phyloP scores from a whole-genome alignment of 2,329 filamentous ascomycete species.

The Bipolaris bicolor region DNA sequence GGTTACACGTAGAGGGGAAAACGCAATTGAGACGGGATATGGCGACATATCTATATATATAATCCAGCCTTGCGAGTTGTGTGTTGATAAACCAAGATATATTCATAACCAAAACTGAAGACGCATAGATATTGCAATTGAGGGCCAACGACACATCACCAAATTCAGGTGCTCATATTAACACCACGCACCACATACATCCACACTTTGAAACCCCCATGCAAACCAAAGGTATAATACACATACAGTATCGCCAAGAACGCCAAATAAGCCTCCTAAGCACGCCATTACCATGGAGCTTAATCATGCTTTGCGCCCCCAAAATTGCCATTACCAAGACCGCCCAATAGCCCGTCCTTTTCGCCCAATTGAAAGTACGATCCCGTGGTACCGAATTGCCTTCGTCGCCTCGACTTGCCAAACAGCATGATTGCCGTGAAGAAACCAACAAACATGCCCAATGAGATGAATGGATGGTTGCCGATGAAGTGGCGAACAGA shows the following conservation, averaged over 20 bases:
- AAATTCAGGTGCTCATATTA: not conserved
- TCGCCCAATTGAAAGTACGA: conserved; percentile 69
- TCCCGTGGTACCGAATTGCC: conserved; percentile 59
- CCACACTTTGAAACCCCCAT: not conserved
- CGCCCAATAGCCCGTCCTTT: conserved; percentile 69
- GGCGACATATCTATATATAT: not conserved
- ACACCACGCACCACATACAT: too few species aligned
- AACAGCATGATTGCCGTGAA: conserved; percentile 56
- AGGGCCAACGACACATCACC: not conserved
- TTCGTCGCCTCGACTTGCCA: conserved; percentile 42
- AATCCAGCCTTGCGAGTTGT: too few species aligned
- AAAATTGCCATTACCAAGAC: conserved; percentile 55
- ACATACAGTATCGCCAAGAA: not conserved
- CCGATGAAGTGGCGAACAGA: conserved; percentile 49
- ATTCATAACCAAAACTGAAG: too few species aligned
- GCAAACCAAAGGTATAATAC: conserved; percentile 20
- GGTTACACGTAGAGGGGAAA: not conserved
- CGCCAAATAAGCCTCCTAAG: not conserved
- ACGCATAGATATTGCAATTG: not conserved
- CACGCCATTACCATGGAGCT: not conserved
- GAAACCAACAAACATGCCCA: conserved; percentile 65
- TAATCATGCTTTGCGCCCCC: conserved; percentile 44
- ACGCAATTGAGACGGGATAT: not conserved
- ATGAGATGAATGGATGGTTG: conserved; percentile 54
- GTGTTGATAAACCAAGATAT: too few species aligned